Conservation (phyloP, 805 yeast genomes). For the Lipomyces lipofer region DNA sequence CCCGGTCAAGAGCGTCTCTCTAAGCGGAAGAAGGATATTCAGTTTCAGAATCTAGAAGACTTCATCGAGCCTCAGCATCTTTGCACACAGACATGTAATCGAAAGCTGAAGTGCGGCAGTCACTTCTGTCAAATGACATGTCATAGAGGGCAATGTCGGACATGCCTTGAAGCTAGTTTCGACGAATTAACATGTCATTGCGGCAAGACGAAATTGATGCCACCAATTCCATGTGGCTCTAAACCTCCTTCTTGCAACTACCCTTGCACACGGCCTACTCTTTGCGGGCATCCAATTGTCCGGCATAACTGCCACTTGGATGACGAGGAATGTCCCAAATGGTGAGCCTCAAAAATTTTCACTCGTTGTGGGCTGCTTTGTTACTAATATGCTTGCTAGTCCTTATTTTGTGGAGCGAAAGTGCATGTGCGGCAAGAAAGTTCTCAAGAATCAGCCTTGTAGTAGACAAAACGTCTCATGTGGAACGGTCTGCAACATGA, state of each 20-base stretch:
- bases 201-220: constrained; percentile 36
- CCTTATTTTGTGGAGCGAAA: constrained; percentile 56
- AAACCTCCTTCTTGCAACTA: constrained; percentile 34
- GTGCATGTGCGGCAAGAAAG: constrained; percentile 63
- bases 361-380: neutral
- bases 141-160: constrained; percentile 40
- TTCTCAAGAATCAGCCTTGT: constrained; percentile 65
- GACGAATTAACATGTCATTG: constrained; percentile 39
- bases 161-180: constrained; percentile 37
- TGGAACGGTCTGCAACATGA: constrained; percentile 59
- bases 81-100: constrained; percentile 36
- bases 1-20: constrained; percentile 51
- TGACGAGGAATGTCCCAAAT: constrained; percentile 66
- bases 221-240: constrained; percentile 41
- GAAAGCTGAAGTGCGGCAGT: constrained; percentile 35
- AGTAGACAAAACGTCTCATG: constrained; percentile 70
- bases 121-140: constrained; percentile 37
- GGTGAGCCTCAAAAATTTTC: constrained; percentile 38
- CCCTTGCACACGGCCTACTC: constrained; percentile 33
- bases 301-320: constrained; percentile 77
- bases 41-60: constrained; percentile 42
- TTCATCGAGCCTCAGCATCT: constrained; percentile 36
- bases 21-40: constrained; percentile 18
- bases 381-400: constrained; percentile 12
- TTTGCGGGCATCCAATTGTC: constrained; percentile 38